Conservation (phyloP, 106 monocot genomes). For the Narthecium ossifragum region DNA sequence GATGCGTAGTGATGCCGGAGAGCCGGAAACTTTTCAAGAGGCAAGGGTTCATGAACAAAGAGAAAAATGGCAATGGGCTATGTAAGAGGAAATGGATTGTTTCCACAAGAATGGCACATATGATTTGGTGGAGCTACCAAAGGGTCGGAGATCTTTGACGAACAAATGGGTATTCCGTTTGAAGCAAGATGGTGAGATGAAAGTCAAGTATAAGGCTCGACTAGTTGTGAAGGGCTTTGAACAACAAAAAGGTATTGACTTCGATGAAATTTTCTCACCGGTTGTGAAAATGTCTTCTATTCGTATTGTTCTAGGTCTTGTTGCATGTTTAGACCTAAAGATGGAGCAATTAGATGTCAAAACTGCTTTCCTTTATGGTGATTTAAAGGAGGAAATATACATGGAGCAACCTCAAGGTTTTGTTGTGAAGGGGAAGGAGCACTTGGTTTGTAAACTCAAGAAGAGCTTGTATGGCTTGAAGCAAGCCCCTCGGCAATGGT, state of each 20-base stretch:
- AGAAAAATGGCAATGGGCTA: no score
- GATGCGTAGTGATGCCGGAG: background rate
- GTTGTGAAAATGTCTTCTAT: no score
- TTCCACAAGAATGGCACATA: conserved; percentile 1
- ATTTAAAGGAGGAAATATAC: conserved; percentile 4
- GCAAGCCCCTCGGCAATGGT: background rate
- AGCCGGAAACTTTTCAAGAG: conserved; percentile 1
- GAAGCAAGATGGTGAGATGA: no score
- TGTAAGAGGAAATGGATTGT: background rate
- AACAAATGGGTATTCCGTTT: no score
- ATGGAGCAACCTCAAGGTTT: conserved; percentile 2
- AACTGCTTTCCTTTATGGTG: conserved; percentile 6
- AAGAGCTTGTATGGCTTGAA: conserved; percentile 14
- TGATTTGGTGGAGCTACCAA: background rate
- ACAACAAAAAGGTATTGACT: no score
- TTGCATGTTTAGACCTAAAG: background rate
- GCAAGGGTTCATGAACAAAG: background rate
- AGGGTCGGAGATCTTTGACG: no score
- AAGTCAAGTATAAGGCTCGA: no score
- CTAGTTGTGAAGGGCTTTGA: no score
- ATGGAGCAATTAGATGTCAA: no score
- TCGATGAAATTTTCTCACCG: no score
- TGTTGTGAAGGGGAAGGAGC: background rate
- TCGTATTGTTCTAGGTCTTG: no score
- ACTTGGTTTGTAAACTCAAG: conserved; percentile 6